A percentile compares a stretch with the other conserved stretches of the same genome.
phyloP scores from a whole-genome alignment of 805 yeast species.

The Myxozyma sirexii region DNA sequence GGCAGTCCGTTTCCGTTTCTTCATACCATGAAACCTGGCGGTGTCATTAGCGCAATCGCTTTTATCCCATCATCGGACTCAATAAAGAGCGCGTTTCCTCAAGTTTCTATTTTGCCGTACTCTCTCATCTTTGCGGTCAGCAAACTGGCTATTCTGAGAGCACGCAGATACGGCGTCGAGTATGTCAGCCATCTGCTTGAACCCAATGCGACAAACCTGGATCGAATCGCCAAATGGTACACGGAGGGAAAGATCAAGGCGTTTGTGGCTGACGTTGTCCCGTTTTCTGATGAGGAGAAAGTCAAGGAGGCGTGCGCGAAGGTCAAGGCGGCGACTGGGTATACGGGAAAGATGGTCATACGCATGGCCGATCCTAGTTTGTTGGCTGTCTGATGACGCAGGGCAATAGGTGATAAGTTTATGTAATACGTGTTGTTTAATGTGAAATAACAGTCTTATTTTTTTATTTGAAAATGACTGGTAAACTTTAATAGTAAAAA shows the following conservation, averaged over 20 bases:
- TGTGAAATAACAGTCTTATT: too few species aligned
- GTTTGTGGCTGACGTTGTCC: conserved; percentile 22
- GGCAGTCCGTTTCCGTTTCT: conserved; percentile 19
- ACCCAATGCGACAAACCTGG: background rate
- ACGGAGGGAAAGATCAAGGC: conserved; percentile 33
- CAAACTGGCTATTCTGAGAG: background rate
- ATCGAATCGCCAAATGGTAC: conserved; percentile 11
- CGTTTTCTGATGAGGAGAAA: conserved; percentile 16
- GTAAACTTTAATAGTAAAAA: too few species aligned
- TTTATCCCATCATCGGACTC: conserved; percentile 14
- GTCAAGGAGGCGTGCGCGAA: conserved; percentile 24
- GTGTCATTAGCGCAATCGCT: conserved; percentile 24
- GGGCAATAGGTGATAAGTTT: too few species aligned
- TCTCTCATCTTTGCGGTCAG: background rate
- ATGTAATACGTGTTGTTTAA: too few species aligned
- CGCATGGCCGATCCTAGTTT: background rate
- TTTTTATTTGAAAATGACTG: too few species aligned
- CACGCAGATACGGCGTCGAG: background rate
- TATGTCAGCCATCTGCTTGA: background rate
- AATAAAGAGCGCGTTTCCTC: conserved; percentile 1
- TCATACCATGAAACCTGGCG: conserved; percentile 29
- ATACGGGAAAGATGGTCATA: conserved; percentile 34
- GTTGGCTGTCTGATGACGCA: too few species aligned
- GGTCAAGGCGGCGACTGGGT: conserved; percentile 23
- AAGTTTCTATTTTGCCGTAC: background rate